phyloP scores from a whole-genome alignment of 164 flowering plant genomes.

The Stephania cephalantha region DNA sequence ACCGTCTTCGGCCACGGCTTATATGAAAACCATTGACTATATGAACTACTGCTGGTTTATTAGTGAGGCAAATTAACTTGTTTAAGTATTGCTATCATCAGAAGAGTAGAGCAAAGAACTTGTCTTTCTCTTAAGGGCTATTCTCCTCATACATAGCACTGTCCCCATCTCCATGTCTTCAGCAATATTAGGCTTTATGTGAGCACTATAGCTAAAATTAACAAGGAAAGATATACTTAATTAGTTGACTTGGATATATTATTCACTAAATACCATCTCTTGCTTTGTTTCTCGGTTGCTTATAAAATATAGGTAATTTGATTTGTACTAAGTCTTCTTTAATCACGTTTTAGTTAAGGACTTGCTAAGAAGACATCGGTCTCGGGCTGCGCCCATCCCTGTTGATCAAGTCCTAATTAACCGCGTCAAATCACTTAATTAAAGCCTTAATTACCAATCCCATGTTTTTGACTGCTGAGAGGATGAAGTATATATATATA shows the following conservation, averaged over 20 bases:
- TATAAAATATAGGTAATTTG: neutral
- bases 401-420: neutral
- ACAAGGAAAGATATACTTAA: neutral
- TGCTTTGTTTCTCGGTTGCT: neutral
- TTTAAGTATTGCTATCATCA: neutral
- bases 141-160: neutral
- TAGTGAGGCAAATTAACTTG: neutral
- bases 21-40: slow-evolving; percentile 6
- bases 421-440: neutral
- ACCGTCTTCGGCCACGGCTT: slow-evolving; percentile 3
- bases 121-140: neutral
- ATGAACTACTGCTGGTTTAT: neutral
- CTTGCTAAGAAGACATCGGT: neutral
- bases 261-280: neutral
- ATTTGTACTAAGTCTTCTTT: neutral
- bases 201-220: neutral
- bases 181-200: neutral
- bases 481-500: neutral
- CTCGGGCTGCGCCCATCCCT: neutral
- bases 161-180: neutral
- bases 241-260: neutral
- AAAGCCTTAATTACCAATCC: neutral
- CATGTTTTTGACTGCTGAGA: neutral
- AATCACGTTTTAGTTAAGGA: neutral
- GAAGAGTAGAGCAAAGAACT: neutral